Evolutionary conservation across 345 rosid genomes (phyloP).

Genomic region (Rhodamnia argentea): DNA sequence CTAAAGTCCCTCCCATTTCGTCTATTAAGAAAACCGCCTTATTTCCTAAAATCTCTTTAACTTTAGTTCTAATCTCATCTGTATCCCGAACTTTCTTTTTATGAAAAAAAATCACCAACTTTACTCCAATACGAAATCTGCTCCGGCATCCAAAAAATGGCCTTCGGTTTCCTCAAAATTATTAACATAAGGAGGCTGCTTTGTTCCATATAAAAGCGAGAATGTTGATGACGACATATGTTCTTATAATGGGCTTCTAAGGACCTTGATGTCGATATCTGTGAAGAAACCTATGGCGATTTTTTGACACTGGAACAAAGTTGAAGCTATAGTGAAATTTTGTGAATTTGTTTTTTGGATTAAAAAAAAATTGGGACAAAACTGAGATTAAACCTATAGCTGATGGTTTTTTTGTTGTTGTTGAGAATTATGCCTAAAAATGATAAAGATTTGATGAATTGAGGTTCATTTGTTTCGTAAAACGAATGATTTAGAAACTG

Average conservation of each 20-base stretch:
- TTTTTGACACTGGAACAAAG: fast-evolving
- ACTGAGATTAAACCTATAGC: not conserved
- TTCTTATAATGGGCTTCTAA: not conserved
- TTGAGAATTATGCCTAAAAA: not conserved
- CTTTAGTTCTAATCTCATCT: not conserved
- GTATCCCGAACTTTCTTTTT: fast-evolving
- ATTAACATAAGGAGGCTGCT: not conserved
- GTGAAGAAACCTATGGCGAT: fast-evolving
- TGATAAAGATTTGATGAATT: not conserved
- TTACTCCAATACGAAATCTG: not conserved
- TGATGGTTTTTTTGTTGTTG: not conserved
- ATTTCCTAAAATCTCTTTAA: not conserved
- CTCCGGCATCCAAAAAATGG: fast-evolving
- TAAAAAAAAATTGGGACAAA: not conserved
- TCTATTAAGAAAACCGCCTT: not conserved
- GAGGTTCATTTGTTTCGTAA: too few species aligned
- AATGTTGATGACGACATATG: not conserved
- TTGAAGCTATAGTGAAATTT: not conserved
- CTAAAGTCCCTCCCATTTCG: not conserved
- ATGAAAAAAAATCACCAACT: not conserved
- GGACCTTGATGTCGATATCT: fast-evolving
- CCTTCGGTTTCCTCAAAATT: not conserved
- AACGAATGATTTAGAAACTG: too few species aligned
- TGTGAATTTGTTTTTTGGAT: not conserved
- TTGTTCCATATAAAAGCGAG: too few species aligned